These are phyloP conservation scores for Mediolabrus comicus DNA, from an alignment of 108 stramenopile genomes.

Conservation along the genomic window DNA sequence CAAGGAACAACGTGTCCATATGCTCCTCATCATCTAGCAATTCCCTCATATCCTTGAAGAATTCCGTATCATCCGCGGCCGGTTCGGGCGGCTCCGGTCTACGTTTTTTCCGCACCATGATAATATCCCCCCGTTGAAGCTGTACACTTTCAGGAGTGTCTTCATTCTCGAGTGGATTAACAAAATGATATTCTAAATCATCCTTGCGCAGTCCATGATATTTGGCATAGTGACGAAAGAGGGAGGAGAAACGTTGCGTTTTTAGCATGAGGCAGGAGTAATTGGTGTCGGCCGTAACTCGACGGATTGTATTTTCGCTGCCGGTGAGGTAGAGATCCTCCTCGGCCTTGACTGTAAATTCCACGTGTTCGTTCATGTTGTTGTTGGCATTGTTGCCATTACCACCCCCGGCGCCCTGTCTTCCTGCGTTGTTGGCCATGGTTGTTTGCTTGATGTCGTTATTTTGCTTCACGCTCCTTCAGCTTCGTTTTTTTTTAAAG, in stretches of 20 bases:
- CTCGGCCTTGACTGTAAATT: constrained; percentile 91
- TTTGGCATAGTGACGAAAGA: constrained; percentile 98
- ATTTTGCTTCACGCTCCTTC: too few relatives aligned
- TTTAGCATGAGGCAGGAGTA: constrained; percentile 97
- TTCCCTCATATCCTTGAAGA: constrained; percentile 87
- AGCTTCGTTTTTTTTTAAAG: too few relatives aligned
- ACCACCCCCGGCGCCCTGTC: constrained; percentile 50
- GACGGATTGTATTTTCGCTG: constrained; percentile 86
- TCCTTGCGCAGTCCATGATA: constrained; percentile 98
- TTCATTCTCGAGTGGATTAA: constrained; percentile 91
- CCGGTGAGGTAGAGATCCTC: constrained; percentile 90
- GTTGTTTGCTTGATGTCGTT: neutral
- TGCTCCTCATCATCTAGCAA: constrained; percentile 87
- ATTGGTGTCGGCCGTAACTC: constrained; percentile 90
- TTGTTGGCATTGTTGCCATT: constrained; percentile 44
- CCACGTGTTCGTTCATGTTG: constrained; percentile 86
- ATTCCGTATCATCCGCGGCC: constrained; percentile 86
- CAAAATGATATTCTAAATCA: constrained; percentile 95
- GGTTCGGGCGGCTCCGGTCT: constrained; percentile 76
- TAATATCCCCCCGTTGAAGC: constrained; percentile 88
- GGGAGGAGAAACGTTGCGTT: constrained; percentile 92
- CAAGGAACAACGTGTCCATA: constrained; percentile 80
- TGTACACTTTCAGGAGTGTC: constrained; percentile 92
- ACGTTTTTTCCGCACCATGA: constrained; percentile 87
- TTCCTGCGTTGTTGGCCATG: constrained; percentile 74